Conservation (phyloP, 2,329 filamentous ascomycete species). For the Diaporthe nobilis region DNA sequence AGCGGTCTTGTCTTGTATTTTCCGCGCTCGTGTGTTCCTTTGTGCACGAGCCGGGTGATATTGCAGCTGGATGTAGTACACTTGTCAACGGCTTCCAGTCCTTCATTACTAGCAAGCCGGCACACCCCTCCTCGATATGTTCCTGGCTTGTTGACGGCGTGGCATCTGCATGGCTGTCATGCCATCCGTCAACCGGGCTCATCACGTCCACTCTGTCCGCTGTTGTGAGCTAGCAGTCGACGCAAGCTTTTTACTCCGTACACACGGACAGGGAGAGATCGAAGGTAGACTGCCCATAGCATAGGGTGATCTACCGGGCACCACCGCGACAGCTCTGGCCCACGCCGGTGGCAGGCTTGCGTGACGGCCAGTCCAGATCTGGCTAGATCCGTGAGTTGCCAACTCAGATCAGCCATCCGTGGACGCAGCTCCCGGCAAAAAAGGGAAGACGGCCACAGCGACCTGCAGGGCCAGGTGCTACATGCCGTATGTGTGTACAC, state of each 20-base stretch:
- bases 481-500: slow-evolving; percentile 22
- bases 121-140: not conserved
- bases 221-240: slow-evolving; percentile 15
- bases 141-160: slow-evolving; percentile 29
- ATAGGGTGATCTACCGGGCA: slow-evolving; percentile 30
- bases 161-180: slow-evolving; percentile 23
- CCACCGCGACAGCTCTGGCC: slow-evolving; percentile 29
- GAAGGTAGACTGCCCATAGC: not conserved
- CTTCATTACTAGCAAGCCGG: not conserved
- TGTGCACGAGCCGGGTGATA: slow-evolving; percentile 24
- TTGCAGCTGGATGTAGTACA: slow-evolving; percentile 19
- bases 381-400: slow-evolving; percentile 31
- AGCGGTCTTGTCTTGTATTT: slow-evolving; percentile 12
- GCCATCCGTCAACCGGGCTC: not conserved
- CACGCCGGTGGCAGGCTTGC: slow-evolving; percentile 34
- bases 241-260: slow-evolving; percentile 23
- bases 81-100: slow-evolving; percentile 11
- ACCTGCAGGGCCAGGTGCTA: slow-evolving; percentile 33
- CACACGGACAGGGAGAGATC: slow-evolving; percentile 3
- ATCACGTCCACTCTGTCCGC: not conserved
- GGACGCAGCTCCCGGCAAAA: slow-evolving; percentile 32
- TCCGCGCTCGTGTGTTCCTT: slow-evolving; percentile 1
- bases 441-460: slow-evolving; percentile 15
- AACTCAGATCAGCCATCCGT: slow-evolving; percentile 38
- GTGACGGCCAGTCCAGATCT: slow-evolving; percentile 35